These are phyloP conservation scores for Penicillium crustosum DNA, from an alignment of 2,329 filamentous ascomycete species.

Conservation along the genomic window DNA sequence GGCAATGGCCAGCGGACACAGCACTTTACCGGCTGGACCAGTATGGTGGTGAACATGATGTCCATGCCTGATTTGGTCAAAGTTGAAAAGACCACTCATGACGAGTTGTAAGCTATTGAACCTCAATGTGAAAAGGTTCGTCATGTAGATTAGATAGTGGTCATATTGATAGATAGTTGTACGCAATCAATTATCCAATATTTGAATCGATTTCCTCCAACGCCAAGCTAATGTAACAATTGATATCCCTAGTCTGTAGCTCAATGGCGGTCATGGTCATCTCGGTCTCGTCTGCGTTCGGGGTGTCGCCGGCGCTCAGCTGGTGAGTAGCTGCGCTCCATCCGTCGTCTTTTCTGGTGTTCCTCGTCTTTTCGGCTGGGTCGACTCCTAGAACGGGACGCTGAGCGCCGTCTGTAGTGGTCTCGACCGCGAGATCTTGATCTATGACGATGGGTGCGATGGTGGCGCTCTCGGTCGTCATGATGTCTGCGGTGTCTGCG, in stretches of 20 bases:
- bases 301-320: slow-evolving; percentile 25
- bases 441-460: slow-evolving; percentile 35
- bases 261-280: slow-evolving; percentile 30
- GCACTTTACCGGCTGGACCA: slow-evolving; percentile 99
- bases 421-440: slow-evolving; percentile 32
- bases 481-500: slow-evolving; percentile 46
- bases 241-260: background rate
- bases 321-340: slow-evolving; percentile 27
- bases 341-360: slow-evolving; percentile 25
- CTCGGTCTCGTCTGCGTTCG: slow-evolving; percentile 29
- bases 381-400: slow-evolving; percentile 32
- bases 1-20: slow-evolving; percentile 92
- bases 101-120: slow-evolving; percentile 48
- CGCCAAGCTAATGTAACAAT: slow-evolving; percentile 11
- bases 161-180: slow-evolving; percentile 8
- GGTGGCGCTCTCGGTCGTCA: slow-evolving; percentile 34
- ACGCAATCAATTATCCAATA: slow-evolving; percentile 1
- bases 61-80: slow-evolving; percentile 71
- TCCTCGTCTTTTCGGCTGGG: slow-evolving; percentile 29
- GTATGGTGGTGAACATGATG: slow-evolving; percentile 96
- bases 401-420: slow-evolving; percentile 26
- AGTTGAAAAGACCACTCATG: slow-evolving; percentile 37
- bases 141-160: slow-evolving; percentile 16
- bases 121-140: slow-evolving; percentile 15
- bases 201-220: slow-evolving; percentile 7